phyloP scores from a whole-genome alignment of 139 green algal species.

The Chlamydomonas sphaeroides region DNA sequence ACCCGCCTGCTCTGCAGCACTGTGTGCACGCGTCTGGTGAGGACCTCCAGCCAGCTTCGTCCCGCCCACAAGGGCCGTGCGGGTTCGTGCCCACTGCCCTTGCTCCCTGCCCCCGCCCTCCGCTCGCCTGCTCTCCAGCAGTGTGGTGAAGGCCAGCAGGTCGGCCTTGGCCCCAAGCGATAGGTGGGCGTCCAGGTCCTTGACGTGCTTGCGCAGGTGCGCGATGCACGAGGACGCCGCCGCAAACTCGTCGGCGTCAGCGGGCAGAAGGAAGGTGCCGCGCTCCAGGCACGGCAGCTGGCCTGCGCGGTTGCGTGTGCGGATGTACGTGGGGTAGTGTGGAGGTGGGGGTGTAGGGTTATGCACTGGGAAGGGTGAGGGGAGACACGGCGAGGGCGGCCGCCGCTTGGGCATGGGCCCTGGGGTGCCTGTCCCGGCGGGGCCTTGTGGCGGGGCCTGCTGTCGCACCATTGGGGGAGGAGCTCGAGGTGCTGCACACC shows the following conservation, averaged over 20 bases:
- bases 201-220: slow-evolving; percentile 29
- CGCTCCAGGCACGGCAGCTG: slow-evolving; percentile 48
- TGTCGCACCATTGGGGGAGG: slow-evolving; percentile 45
- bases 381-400: too few relatives aligned
- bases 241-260: slow-evolving; percentile 29
- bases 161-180: slow-evolving; percentile 51
- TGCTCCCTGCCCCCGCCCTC: background rate
- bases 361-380: too few relatives aligned
- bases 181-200: slow-evolving; percentile 66
- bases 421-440: too few relatives aligned
- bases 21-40: too few relatives aligned
- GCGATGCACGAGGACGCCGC: slow-evolving; percentile 10
- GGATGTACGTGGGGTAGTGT: too few relatives aligned
- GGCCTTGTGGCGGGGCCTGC: too few relatives aligned
- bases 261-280: slow-evolving; percentile 33
- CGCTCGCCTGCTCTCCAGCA: slow-evolving; percentile 49
- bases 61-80: too few relatives aligned
- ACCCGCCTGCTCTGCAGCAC: too few relatives aligned
- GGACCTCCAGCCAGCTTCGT: too few relatives aligned
- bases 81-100: background rate
- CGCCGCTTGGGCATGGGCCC: too few relatives aligned
- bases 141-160: slow-evolving; percentile 55
- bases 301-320: slow-evolving; percentile 16
- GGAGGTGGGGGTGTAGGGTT: too few relatives aligned
- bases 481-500: slow-evolving; percentile 34